Conservation (phyloP, 805 yeast species). For the Limtongia smithiae region DNA sequence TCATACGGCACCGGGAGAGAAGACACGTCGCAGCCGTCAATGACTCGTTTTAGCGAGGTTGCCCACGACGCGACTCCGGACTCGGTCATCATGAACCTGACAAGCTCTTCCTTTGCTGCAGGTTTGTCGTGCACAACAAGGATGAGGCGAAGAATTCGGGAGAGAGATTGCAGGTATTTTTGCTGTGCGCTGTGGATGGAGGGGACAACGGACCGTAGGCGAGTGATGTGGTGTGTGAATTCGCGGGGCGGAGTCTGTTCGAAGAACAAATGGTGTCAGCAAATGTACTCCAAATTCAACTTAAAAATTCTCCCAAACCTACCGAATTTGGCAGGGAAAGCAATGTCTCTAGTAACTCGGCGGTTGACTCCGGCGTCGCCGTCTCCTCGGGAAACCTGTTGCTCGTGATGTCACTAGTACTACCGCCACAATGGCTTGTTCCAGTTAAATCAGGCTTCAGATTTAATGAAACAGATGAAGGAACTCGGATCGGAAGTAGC, state of each 20-base stretch:
- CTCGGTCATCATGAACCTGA: conserved; percentile 12
- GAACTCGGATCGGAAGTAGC: too few relatives aligned
- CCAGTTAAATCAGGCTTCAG: too few relatives aligned
- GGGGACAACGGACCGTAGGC: neutral
- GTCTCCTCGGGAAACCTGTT: neutral
- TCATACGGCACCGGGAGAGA: neutral
- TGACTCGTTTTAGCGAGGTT: conserved; percentile 9
- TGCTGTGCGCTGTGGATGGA: neutral
- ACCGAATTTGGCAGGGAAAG: too few relatives aligned
- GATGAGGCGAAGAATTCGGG: neutral
- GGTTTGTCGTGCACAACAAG: neutral
- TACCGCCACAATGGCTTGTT: too few relatives aligned
- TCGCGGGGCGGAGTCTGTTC: conserved; percentile 10
- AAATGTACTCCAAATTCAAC: too few relatives aligned
- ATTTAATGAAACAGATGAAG: too few relatives aligned
- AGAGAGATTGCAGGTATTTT: neutral
- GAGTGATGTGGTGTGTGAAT: conserved; percentile 4
- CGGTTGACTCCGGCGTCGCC: neutral
- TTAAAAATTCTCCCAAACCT: too few relatives aligned
- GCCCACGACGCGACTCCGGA: conserved; percentile 15
- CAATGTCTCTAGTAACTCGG: too few relatives aligned
- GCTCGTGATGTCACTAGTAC: too few relatives aligned
- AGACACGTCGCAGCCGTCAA: conserved; percentile 1
- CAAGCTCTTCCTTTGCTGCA: conserved; percentile 4
- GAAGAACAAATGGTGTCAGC: neutral